Base-by-base conservation (phyloP, 257 asterid genomes). In the Dorcoceras hygrometricum region DNA sequence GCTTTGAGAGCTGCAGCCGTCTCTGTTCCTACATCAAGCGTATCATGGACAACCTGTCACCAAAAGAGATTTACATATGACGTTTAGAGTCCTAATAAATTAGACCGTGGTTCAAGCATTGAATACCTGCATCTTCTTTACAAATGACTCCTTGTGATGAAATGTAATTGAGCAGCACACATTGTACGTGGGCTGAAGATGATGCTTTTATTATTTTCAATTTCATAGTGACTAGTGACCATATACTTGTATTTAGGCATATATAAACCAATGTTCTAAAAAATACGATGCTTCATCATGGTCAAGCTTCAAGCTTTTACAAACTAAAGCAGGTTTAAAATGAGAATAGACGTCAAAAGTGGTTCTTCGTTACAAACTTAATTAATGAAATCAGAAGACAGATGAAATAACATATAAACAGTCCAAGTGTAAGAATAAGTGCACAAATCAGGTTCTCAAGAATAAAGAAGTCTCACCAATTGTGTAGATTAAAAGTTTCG, bases 1-100 rank as follows among this genome's bases (percentile, higher is more conserved):
- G 96, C 90, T 84, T 94, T 94, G 59, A 94, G 92, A 73, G 97
- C 90, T 50, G 95, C 95, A 46, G 99, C 97, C 63, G 99, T 88
- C 73, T 94, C 95, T 7, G 97, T 90, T 69, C 99, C 99, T 72
- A 90, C 97, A 65, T 85, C 79, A 64, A 94, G 26, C 27, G 99
- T 88, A 8, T 88, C 89, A 53, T 86, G 97, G 76, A 94, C 97
- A 82, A 94, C 99, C 99, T 94, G 76, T 27, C 57, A 68, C 69
- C 73, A 70, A 67, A 14, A 63, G 74, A 73, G 58, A 50, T 71
- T 58, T 51, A 46, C 64, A 23, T 27, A 56, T 68, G 62, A 73
- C 64, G 59, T 68, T 69, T 60, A 57, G 70, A 46, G 51, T 43
- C n/a, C 51, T 43, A 72, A 54, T 65, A 56, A 24, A 50, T 25